phyloP scores from a whole-genome alignment of 345 rosid genomes.

The Lepidium didymum region DNA sequence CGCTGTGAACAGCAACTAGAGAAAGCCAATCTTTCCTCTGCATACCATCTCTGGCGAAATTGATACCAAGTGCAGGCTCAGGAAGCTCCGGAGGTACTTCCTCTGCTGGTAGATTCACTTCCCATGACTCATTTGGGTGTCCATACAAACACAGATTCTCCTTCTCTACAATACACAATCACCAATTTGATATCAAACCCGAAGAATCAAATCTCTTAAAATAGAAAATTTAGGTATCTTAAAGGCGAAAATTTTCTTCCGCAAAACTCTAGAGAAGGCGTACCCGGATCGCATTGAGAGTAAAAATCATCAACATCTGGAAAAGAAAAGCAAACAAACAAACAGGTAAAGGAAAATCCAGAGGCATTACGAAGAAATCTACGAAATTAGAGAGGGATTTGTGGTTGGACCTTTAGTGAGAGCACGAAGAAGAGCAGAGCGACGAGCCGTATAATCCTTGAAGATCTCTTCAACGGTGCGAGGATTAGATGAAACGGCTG shows the following conservation, averaged over 20 bases:
- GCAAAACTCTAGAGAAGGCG: background rate
- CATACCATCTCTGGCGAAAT: constrained; percentile 97
- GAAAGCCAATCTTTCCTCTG: constrained; percentile 93
- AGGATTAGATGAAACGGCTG: constrained; percentile 46
- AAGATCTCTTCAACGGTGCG: constrained; percentile 96
- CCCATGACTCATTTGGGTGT: constrained; percentile 89
- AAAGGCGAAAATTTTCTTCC: background rate
- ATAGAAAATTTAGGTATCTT: background rate
- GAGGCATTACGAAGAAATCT: constrained; percentile 6
- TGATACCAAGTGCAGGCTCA: constrained; percentile 95
- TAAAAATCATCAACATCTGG: constrained; percentile 93
- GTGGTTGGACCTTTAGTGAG: constrained; percentile 53
- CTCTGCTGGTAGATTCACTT: constrained; percentile 89
- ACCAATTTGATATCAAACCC: background rate
- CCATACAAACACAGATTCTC: constrained; percentile 95
- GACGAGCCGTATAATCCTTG: constrained; percentile 73
- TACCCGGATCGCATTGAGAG: constrained; percentile 97
- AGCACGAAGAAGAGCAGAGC: constrained; percentile 84
- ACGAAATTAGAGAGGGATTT: background rate
- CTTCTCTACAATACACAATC: constrained; percentile 47
- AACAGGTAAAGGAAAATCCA: background rate
- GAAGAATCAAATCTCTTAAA: constrained; percentile 7
- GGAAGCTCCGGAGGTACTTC: constrained; percentile 98
- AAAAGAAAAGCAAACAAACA: background rate
- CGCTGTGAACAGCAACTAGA: constrained; percentile 89